Conservation (phyloP, 768 basidiomycete genomes). For the Podaxis rugospora region DNA sequence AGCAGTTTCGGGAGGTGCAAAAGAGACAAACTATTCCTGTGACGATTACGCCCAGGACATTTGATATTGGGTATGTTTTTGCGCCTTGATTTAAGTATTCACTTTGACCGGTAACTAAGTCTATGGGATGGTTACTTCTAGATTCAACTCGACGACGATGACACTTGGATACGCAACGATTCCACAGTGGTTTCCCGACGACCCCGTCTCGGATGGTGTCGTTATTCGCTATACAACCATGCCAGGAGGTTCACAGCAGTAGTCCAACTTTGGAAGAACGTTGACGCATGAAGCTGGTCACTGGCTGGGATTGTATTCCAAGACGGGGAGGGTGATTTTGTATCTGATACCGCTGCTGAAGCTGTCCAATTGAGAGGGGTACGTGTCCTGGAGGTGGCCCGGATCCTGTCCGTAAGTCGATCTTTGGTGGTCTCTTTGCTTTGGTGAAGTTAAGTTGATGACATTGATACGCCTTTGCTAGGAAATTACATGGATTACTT, state of each 20-base stretch:
- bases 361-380: constrained; percentile 29
- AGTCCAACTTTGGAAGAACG: constrained; percentile 42
- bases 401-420: constrained; percentile 37
- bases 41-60: constrained; percentile 4
- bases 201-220: constrained; percentile 42
- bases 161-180: constrained; percentile 46
- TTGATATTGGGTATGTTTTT: too few relatives aligned
- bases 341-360: constrained; percentile 40
- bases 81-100: too few relatives aligned
- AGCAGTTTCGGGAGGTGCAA: background rate
- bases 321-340: constrained; percentile 31
- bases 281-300: constrained; percentile 48
- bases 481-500: constrained; percentile 49
- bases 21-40: constrained; percentile 1
- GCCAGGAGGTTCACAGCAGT: constrained; percentile 33
- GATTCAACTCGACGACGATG: constrained; percentile 20
- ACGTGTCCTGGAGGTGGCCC: constrained; percentile 26
- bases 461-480: constrained; percentile 5
- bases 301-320: constrained; percentile 46
- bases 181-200: constrained; percentile 32
- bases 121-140: constrained; percentile 14
- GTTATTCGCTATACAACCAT: constrained; percentile 32
- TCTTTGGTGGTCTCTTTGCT: background rate
- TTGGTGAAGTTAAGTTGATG: background rate
- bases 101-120: too few relatives aligned